Base-by-base conservation (phyloP, 2,329 filamentous ascomycete species). In the Fusarium tuaranense region DNA sequence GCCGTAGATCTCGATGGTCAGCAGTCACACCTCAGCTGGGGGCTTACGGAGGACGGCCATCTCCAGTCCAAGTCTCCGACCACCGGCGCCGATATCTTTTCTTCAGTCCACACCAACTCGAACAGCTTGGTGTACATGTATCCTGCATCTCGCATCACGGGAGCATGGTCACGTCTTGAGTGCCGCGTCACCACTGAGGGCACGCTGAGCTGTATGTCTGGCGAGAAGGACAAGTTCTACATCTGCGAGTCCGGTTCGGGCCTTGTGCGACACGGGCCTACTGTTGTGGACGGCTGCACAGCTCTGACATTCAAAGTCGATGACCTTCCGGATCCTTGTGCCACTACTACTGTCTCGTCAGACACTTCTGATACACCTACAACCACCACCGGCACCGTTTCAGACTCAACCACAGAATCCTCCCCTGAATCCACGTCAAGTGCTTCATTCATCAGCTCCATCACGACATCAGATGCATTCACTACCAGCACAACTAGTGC, bases 111-210 rank as follows among this genome's bases (percentile, higher is more conserved):
- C 25, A 65, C 53, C 25, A 65, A 65, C 51, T 20, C 63, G 12
- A 65, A 65, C 38, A 65, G 63, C 38, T 51, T 65, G 20, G 63
- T 65, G 7, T 65, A 65, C 30, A 30, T 65, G 25, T 65, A 65
- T 39, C 10, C 32, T 16, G 25, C 36, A 10, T 65, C 53, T 14
- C 34, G 63, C 14, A 65, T 65, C 63, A n/a, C 51, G 8, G 61
- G 61, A 12, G 27, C 61, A 9, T 64, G 44, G 46, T 64, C 61
- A 30, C 32, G 25, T 58, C 55, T 58, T 9, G 18, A 32, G 18
- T 55, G 51, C 27, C 25, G 18, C 16, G 27, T 14, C 27, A 55
- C 30, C 18, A 25, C 44, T 25, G 51, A 55, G 25, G 51, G 51
- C 18, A 55, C 13, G 7, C 18, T 55, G 18, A 55, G 27, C 20